Percentiles rank a stretch among this genome's conserved stretches.
Evolutionary conservation across 163 green algal species (phyloP).

Genomic region (Chlamydomonas reinhardtii): DNA sequence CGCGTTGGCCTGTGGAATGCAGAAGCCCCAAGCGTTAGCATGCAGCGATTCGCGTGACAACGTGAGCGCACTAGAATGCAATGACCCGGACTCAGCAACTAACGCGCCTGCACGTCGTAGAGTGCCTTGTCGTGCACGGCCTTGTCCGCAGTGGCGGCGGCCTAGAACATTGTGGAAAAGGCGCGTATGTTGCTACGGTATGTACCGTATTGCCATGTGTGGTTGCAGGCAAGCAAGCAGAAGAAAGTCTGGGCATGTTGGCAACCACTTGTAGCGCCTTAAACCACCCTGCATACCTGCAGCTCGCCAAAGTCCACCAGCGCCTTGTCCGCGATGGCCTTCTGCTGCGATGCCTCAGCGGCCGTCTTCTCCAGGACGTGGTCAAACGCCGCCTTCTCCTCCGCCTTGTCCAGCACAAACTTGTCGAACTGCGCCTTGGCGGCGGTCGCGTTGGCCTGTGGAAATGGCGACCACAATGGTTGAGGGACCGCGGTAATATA

Average conservation of each 20-base stretch:
- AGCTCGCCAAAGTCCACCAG: slow-evolving; percentile 37
- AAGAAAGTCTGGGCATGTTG: too few species aligned
- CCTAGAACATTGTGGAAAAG: too few species aligned
- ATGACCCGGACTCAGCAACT: too few species aligned
- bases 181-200: too few species aligned
- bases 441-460: slow-evolving; percentile 42
- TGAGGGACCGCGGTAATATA: too few species aligned
- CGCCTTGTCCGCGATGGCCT: slow-evolving; percentile 41
- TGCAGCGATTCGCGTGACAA: background rate
- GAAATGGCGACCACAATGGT: background rate
- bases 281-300: background rate
- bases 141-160: slow-evolving; percentile 20
- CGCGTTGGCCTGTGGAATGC: slow-evolving; percentile 13
- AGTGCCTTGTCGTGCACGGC: background rate
- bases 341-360: slow-evolving; percentile 40
- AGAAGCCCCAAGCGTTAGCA: background rate
- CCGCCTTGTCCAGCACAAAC: slow-evolving; percentile 38
- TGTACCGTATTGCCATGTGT: too few species aligned
- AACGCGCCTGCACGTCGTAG: background rate
- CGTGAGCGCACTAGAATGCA: too few species aligned
- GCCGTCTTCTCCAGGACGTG: slow-evolving; percentile 21
- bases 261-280: too few species aligned
- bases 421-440: slow-evolving; percentile 45
- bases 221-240: too few species aligned
- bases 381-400: slow-evolving; percentile 58